Percentiles rank a stretch among this genome's conserved stretches.
These are phyloP conservation scores for Termitomyces eurrhizus DNA, from an alignment of 768 basidiomycete species.

Conservation along the genomic window DNA sequence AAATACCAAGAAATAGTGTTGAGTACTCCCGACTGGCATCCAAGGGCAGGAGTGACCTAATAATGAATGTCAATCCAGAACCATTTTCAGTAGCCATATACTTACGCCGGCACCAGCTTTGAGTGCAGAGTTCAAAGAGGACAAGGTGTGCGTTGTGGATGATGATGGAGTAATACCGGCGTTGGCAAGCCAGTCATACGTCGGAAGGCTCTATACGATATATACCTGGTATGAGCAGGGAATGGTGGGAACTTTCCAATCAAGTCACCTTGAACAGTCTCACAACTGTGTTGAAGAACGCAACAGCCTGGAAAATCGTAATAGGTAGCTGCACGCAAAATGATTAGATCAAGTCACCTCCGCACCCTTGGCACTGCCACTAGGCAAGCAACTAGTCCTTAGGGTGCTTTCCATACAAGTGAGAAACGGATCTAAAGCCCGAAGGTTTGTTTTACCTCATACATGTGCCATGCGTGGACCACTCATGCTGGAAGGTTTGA, in stretches of 20 bases:
- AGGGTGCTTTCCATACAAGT: constrained; percentile 47
- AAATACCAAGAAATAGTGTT: constrained; percentile 57
- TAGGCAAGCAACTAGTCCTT: constrained; percentile 51
- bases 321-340: neutral
- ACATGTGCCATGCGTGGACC: constrained; percentile 65
- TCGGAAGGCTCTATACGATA: constrained; percentile 46
- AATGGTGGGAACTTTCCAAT: constrained; percentile 21
- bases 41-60: constrained; percentile 41
- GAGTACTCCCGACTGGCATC: constrained; percentile 26
- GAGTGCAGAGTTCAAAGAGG: constrained; percentile 50
- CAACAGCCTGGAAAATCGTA: constrained; percentile 48
- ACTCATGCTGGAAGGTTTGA: constrained; percentile 53
- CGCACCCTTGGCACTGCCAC: constrained; percentile 53
- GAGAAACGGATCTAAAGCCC: no score
- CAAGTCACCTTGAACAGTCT: constrained; percentile 47
- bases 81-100: neutral
- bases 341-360: constrained; percentile 38
- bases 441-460: constrained; percentile 29
- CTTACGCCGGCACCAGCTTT: constrained; percentile 48
- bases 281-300: constrained; percentile 60
- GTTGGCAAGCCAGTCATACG: constrained; percentile 64
- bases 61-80: neutral
- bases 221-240: constrained; percentile 8
- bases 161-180: constrained; percentile 75
- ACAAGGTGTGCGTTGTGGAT: constrained; percentile 52